Evolutionary conservation across 345 rosid genomes (phyloP), one percentile per base, ranked within the genome.

Genomic region (Gossypium arboreum): DNA sequence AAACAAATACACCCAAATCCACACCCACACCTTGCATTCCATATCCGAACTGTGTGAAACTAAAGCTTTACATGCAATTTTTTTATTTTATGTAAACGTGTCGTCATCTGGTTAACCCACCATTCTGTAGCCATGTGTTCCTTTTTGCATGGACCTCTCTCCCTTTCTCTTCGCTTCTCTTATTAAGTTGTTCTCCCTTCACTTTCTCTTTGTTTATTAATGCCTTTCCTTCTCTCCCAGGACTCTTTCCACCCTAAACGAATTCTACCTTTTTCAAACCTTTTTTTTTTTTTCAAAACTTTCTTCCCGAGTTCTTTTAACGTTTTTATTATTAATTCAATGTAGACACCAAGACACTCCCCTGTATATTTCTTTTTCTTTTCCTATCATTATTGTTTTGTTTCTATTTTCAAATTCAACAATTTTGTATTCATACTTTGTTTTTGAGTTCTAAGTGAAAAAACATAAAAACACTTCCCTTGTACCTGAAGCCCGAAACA

Each of bases 61-160:
- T 24, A 58, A 24, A 58, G 29, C 62, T 24, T 58, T 58, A 11
- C 45, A 51, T 69, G 60, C 73, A 51, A 51, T 10, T 45, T 2
- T 34, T 45, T 45, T 6, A 22, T 56, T 22, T 8, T 12, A 0
- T 18, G 44, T 18, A 54, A 77, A 85, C 82, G 78, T 81, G 85
- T 81, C 78, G 0, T 4, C 9, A 22, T 29, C 24, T 10, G 11
- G 12, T n/a, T 9, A 7, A 8, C 25, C 66, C 71, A n/a, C 69
- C 6, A 3, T 60, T 20, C 29, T 61, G 41, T 57, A 57, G 25
- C 51, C 56, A 51, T 11, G 7, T 48, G n/a, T 51, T 60, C 12
- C 24, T 15, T 27, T 51, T 25, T 24, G 39, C 63, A 59, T 59
- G 34, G 12, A 15, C 12, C 77, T 54, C 71, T 60, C 10, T 65